These are phyloP conservation scores for Wickerhamiella pararugosa DNA, from an alignment of 1,139 yeast genomes.

Conservation along the genomic window DNA sequence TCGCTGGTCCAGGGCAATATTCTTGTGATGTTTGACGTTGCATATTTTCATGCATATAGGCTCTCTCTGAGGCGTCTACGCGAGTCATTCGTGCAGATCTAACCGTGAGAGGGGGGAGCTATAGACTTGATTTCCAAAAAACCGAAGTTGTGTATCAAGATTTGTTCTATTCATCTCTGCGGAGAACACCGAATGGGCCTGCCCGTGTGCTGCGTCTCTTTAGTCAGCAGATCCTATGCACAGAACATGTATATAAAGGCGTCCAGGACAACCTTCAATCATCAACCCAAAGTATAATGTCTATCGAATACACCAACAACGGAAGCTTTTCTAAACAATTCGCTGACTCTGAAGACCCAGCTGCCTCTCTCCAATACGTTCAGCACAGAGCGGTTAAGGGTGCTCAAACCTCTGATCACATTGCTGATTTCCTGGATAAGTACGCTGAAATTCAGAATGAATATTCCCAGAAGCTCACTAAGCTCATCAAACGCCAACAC, in stretches of 20 bases:
- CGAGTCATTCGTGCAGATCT: too few relatives aligned
- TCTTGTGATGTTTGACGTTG: too few relatives aligned
- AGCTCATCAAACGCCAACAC: constrained; percentile 17
- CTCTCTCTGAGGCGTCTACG: too few relatives aligned
- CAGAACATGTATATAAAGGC: background rate
- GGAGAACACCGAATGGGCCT: too few relatives aligned
- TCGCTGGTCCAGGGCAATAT: too few relatives aligned
- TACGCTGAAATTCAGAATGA: constrained; percentile 23
- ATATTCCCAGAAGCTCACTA: constrained; percentile 25
- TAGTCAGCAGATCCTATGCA: background rate
- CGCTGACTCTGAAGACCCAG: background rate
- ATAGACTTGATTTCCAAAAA: too few relatives aligned
- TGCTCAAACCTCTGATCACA: constrained; percentile 20
- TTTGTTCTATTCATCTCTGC: too few relatives aligned
- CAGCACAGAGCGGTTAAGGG: constrained; percentile 21
- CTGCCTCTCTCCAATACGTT: constrained; percentile 2
- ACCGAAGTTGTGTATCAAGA: too few relatives aligned
- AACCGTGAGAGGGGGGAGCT: too few relatives aligned
- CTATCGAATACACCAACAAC: background rate
- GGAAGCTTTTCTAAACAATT: background rate
- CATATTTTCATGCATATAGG: too few relatives aligned
- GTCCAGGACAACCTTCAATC: background rate
- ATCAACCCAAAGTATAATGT: background rate
- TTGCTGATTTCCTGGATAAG: constrained; percentile 27
- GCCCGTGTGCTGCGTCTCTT: background rate